These are phyloP conservation scores for Kwoniella europaea DNA, from an alignment of 768 basidiomycete genomes.

Conservation along the genomic window DNA sequence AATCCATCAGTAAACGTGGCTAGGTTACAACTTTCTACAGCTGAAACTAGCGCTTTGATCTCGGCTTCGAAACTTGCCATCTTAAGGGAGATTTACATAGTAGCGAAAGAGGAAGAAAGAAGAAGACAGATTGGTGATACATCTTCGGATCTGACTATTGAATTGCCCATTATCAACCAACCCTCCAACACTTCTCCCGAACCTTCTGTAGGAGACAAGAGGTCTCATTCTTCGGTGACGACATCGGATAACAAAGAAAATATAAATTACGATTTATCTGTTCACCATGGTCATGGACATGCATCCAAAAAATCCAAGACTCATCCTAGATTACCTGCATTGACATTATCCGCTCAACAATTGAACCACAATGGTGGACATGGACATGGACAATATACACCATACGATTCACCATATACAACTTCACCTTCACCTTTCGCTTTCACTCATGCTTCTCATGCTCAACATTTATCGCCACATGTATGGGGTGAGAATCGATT, in stretches of 20 bases:
- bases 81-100: slow-evolving; percentile 56
- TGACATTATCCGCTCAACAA: slow-evolving; percentile 25
- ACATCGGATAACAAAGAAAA: slow-evolving; percentile 42
- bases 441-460: slow-evolving; percentile 9
- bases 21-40: slow-evolving; percentile 56
- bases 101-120: slow-evolving; percentile 58
- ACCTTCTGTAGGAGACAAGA: slow-evolving; percentile 32
- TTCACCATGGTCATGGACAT: slow-evolving; percentile 5
- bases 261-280: slow-evolving; percentile 7
- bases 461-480: slow-evolving; percentile 15
- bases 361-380: slow-evolving; percentile 19
- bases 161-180: slow-evolving; percentile 42
- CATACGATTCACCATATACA: slow-evolving; percentile 34
- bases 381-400: background rate
- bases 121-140: slow-evolving; percentile 37
- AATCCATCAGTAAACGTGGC: slow-evolving; percentile 46
- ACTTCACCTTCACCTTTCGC: slow-evolving; percentile 29
- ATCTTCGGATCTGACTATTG: slow-evolving; percentile 35
- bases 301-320: slow-evolving; percentile 39
- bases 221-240: slow-evolving; percentile 23
- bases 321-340: slow-evolving; percentile 28
- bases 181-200: slow-evolving; percentile 28
- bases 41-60: slow-evolving; percentile 53
- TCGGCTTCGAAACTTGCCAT: slow-evolving; percentile 50
- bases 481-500: slow-evolving; percentile 24